Evolutionary conservation across 192 early-diverging fungal species (phyloP).

Genomic region (Coemansia sp.): DNA sequence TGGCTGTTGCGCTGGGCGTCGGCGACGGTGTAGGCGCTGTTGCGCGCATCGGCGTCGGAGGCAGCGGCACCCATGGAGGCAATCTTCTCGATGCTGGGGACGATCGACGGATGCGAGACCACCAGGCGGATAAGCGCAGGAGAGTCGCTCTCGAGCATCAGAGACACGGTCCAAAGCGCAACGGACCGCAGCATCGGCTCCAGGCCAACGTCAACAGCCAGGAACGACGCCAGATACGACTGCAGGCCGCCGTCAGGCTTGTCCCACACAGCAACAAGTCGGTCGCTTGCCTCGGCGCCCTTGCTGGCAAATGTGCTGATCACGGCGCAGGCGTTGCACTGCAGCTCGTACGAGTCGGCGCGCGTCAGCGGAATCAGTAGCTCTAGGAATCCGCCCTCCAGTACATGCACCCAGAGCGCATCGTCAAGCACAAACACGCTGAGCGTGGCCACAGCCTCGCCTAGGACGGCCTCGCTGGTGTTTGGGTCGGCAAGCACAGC

Average conservation of each 20-base stretch:
- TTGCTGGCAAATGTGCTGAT: slow-evolving; percentile 67
- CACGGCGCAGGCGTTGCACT: slow-evolving; percentile 76
- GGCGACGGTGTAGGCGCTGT: slow-evolving; percentile 35
- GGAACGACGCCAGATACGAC: slow-evolving; percentile 68
- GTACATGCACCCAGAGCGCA: slow-evolving; percentile 66
- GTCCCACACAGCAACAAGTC: slow-evolving; percentile 71
- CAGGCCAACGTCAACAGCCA: slow-evolving; percentile 58
- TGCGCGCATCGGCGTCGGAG: slow-evolving; percentile 23
- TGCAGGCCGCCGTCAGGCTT: slow-evolving; percentile 65
- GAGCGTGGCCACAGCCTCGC: slow-evolving; percentile 82
- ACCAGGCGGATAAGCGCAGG: slow-evolving; percentile 48
- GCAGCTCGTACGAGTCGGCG: slow-evolving; percentile 58
- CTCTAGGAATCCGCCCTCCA: slow-evolving; percentile 63
- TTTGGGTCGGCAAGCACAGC: slow-evolving; percentile 23
- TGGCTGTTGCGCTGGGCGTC: slow-evolving; percentile 39
- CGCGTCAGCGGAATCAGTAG: slow-evolving; percentile 68
- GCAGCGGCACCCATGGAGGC: slow-evolving; percentile 21
- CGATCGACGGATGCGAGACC: slow-evolving; percentile 48
- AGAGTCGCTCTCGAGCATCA: slow-evolving; percentile 66
- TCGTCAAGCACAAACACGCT: slow-evolving; percentile 80
- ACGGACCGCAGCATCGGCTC: slow-evolving; percentile 78
- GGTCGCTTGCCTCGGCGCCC: slow-evolving; percentile 61
- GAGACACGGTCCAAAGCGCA: slow-evolving; percentile 82
- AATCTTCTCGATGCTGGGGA: slow-evolving; percentile 48
- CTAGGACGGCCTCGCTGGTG: slow-evolving; percentile 57